Percentiles rank a stretch among this genome's conserved stretches.
phyloP scores from a whole-genome alignment of 2,329 filamentous ascomycete genomes.

The Colletotrichum acutatum region DNA sequence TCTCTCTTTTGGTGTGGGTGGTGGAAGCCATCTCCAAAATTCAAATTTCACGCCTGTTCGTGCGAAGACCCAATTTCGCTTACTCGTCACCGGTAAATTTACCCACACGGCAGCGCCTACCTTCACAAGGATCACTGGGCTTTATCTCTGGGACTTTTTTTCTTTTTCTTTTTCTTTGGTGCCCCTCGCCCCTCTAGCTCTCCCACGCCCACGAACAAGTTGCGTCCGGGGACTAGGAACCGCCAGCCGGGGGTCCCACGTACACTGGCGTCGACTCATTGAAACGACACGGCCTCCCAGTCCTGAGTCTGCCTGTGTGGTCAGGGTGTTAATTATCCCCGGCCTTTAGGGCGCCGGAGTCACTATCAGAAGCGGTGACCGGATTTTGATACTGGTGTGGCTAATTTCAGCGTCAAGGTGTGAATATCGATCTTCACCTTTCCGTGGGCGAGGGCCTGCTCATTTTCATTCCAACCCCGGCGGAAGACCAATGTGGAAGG shows the following conservation, averaged over 20 bases:
- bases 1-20: background rate
- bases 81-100: conserved; percentile 28
- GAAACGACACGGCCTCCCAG: conserved; percentile 28
- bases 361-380: conserved; percentile 11
- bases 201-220: background rate
- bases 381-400: conserved; percentile 20
- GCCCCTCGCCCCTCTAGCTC: background rate
- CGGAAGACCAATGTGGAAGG: conserved; percentile 16
- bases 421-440: conserved; percentile 11
- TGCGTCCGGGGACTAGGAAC: conserved; percentile 29
- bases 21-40: conserved; percentile 26
- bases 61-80: conserved; percentile 33
- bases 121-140: conserved; percentile 10
- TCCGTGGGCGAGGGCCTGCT: background rate
- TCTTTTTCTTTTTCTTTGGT: background rate
- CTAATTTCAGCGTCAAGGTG: conserved; percentile 19
- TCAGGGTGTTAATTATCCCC: background rate
- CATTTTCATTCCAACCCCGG: background rate
- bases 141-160: conserved; percentile 6
- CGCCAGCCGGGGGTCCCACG: conserved; percentile 25
- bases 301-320: conserved; percentile 1
- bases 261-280: conserved; percentile 32
- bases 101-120: conserved; percentile 27
- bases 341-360: background rate
- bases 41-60: conserved; percentile 24